Evolutionary conservation across 2,329 filamentous ascomycete species (phyloP).

Genomic region (Xylaria multiplex): DNA sequence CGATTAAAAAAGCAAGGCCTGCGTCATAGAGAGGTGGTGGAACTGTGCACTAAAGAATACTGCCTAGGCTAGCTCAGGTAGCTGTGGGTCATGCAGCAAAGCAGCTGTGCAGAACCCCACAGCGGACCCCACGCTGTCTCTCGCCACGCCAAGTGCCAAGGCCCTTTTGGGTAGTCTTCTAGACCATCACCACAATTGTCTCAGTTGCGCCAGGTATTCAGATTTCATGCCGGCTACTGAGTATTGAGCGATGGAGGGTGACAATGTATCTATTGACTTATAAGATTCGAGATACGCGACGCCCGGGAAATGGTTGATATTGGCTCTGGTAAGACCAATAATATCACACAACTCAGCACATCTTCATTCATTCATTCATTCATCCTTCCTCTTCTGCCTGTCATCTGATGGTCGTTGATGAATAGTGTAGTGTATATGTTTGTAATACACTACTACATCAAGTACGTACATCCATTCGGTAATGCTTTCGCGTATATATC

Average conservation of each 20-base stretch:
- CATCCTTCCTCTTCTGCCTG: too few species aligned
- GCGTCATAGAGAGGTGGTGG: slow-evolving; percentile 27
- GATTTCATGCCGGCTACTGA: not conserved
- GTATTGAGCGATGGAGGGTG: not conserved
- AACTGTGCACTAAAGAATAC: not conserved
- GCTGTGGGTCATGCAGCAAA: slow-evolving; percentile 21
- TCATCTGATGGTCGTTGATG: too few species aligned
- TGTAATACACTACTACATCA: too few species aligned
- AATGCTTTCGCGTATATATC: not conserved
- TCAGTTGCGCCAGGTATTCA: not conserved
- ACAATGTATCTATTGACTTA: too few species aligned
- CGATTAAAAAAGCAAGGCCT: slow-evolving; percentile 9
- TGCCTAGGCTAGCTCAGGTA: not conserved
- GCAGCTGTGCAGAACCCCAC: slow-evolving; percentile 10
- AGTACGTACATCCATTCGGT: not conserved
- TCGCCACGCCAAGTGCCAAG: slow-evolving; percentile 21
- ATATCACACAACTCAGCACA: not conserved
- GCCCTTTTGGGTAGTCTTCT: slow-evolving; percentile 18
- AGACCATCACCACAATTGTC: slow-evolving; percentile 16
- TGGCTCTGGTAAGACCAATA: not conserved
- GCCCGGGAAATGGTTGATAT: not conserved
- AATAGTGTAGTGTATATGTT: too few species aligned
- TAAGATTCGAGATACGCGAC: too few species aligned
- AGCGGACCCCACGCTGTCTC: slow-evolving; percentile 23
- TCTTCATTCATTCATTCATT: too few species aligned